A percentile compares a stretch with the other conserved stretches of the same genome.
Conservation (phyloP, 305 asterid species). For the Fraxinus angustifolia region DNA sequence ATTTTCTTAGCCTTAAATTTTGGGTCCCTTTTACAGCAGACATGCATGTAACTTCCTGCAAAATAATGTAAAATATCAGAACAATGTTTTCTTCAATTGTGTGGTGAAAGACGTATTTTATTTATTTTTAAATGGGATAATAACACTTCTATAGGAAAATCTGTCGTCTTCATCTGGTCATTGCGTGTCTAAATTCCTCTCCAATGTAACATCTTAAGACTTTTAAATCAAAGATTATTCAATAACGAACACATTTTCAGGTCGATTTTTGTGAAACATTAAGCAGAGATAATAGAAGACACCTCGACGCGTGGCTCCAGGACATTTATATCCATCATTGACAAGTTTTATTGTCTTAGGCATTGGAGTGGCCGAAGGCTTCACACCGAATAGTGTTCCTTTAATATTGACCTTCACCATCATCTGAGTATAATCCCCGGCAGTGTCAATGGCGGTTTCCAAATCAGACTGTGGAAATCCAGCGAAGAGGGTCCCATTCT, state of each 20-base stretch:
- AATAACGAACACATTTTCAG: neutral
- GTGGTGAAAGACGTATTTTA: neutral
- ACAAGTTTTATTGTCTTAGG: constrained; percentile 57
- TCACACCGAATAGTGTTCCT: constrained; percentile 71
- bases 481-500: constrained; percentile 56
- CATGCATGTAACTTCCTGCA: constrained; percentile 54
- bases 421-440: constrained; percentile 62
- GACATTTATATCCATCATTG: constrained; percentile 73
- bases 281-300: neutral
- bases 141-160: too few species aligned
- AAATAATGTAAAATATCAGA: neutral
- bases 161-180: neutral
- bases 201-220: neutral
- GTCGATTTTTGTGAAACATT: neutral
- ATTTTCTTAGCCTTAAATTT: constrained; percentile 47
- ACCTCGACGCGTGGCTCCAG: constrained; percentile 51
- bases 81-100: neutral
- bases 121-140: neutral
- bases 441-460: constrained; percentile 85
- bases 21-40: constrained; percentile 68
- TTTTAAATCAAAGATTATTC: neutral
- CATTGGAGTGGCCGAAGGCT: constrained; percentile 49
- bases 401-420: constrained; percentile 47
- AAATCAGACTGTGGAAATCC: constrained; percentile 71
- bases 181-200: neutral